Conservation (phyloP, 306 rosid species). For the Lagenaria siceraria region DNA sequence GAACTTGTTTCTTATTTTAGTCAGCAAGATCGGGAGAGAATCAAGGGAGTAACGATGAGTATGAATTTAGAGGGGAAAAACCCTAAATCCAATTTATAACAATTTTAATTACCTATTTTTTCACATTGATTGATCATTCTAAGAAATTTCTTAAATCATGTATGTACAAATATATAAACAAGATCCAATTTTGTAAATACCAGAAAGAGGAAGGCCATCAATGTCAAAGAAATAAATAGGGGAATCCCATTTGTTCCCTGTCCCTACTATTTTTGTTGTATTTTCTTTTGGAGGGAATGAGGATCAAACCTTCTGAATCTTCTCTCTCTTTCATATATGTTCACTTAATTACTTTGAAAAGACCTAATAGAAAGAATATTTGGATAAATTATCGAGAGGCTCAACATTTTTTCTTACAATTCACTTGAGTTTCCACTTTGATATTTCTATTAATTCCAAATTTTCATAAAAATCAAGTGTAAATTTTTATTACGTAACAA, state of each 20-base stretch:
- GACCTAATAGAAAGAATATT: background rate
- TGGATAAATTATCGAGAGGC: background rate
- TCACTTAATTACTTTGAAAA: background rate
- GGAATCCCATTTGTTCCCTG: slow-evolving; percentile 1
- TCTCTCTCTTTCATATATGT: background rate
- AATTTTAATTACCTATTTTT: background rate
- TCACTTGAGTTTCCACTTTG: background rate
- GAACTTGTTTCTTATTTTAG: background rate
- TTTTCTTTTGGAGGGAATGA: background rate
- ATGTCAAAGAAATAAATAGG: background rate
- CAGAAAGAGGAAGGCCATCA: background rate
- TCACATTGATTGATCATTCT: background rate
- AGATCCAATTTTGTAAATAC: background rate
- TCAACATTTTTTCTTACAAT: background rate
- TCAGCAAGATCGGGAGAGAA: background rate
- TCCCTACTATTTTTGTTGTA: background rate
- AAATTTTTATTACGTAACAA: too few relatives aligned
- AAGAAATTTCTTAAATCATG: background rate
- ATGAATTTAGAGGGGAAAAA: too few relatives aligned
- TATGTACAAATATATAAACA: background rate
- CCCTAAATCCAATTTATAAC: background rate
- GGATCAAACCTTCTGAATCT: background rate
- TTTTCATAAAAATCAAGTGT: too few relatives aligned
- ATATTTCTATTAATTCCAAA: background rate
- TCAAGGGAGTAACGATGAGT: background rate